Base-by-base conservation (phyloP, 176 grass and related monocot genomes). In the Guadua angustifolia region DNA sequence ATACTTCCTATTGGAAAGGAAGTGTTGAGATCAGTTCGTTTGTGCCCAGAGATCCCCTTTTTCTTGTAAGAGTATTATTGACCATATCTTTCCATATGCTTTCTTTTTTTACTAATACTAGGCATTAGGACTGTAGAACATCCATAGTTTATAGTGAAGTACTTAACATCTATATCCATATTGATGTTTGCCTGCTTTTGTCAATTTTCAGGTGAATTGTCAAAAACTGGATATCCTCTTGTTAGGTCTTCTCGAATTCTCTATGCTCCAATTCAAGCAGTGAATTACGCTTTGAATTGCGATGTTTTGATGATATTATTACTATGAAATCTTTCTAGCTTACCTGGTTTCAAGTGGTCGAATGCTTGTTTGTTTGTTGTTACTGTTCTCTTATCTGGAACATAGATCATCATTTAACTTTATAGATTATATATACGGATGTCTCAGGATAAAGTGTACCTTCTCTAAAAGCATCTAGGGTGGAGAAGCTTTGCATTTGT, bases 1-100 rank as follows among this genome's bases (percentile, higher is more conserved):
- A 99, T 99, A 58, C 89, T 99, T 85, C 93, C 96, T 60, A 66
- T 99, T 32, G 93, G 93, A 83, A 95, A 94, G 80, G n/a, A n/a
- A 83, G 18, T 73, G 39, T 92, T 42, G 93, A 92, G 89, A 92
- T 95, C 50, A 90, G 71, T 69, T 86, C 88, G 10, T 95, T n/a
- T n/a, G n/a, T n/a, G 86, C 44, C 69, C 89, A 86, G 91, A 99
- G 5, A 66, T 95, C 60, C 93, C 91, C 35, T 99, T 80, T 90
- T 99, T 99, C 89, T 88, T 99, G 96, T 99, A 99, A 94, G 91
- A 24, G 67, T 74, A 32, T 9, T 83, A 36, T 86, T 73, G 73
- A 14, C 36, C 39, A 63, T 64, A 63, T 49, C 9, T 29, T 82
- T 82, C 53, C 5, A 4, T 65, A 32, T 77, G 33, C 15, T 78